Evolutionary conservation across 345 rosid species (phyloP), one percentile per base, ranked within the genome.

Genomic region (Anacardium occidentale): DNA sequence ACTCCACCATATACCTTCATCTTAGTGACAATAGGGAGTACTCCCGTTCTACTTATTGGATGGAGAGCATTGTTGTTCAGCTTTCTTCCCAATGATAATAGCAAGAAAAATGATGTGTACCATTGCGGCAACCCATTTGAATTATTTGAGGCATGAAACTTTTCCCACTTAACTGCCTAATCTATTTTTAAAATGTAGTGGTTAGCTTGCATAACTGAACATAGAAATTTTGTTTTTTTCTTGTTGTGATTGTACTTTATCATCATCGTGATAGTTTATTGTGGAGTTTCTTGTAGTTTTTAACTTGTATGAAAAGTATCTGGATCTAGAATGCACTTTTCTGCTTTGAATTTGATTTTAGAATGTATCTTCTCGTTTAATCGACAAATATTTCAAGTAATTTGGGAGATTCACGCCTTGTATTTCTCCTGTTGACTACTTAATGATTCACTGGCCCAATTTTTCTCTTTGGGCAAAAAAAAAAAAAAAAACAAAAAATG

Each of bases 41-140:
- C 96, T 42, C 88, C 86, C 64, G 87, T 85, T 76, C 80, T 89
- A 63, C 96, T 89, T 66, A 72, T 87, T n/a, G 97, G 93, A 18
- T 89, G 91, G 91, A 84, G 93, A 82, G 66, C 90, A 20, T 62
- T 91, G 42, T 48, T 83, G 48, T 75, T 84, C 76, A 87, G 75
- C 75, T 62, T 89, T 75, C 86, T 94, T 59, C 87, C 91, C 22
- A 71, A 58, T 10, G 71, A 77, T 21, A 81, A 85, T 17, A 85
- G 79, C 77, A 90, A 86, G 85, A 91, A 89, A 81, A 76, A 87
- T 69, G 97, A 90, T 69, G 78, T 77, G 13, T 91, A 91, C 78
- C 82, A 87, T 51, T 86, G 66, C 7, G 98, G 98, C 54, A 94
- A 81, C 60, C 93, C 97, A 34, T 91, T 94, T 74, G 97, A 94